These are phyloP conservation scores for Puccinellia tenuiflora DNA, from an alignment of 176 grass and related monocot genomes.

Conservation along the genomic window DNA sequence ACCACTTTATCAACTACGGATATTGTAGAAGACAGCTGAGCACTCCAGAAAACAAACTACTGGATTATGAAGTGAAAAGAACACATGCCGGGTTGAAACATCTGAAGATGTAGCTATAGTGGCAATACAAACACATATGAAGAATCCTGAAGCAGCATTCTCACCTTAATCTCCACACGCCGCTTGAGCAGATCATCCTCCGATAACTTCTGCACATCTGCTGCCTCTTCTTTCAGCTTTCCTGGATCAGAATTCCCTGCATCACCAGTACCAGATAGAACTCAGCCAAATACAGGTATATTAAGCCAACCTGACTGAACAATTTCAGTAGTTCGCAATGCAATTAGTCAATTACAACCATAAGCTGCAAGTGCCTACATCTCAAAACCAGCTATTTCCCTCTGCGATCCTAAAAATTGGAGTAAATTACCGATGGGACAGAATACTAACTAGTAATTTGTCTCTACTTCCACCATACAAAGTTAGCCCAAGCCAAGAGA, in stretches of 20 bases:
- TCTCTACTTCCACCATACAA: neutral
- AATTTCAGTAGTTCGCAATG: neutral
- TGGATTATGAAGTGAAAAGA: neutral
- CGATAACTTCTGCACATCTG: conserved; percentile 57
- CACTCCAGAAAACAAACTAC: neutral
- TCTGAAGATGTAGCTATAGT: neutral
- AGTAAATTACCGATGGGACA: neutral
- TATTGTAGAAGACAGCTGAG: neutral
- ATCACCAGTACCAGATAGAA: neutral
- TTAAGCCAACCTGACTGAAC: neutral
- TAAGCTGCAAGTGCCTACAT: neutral
- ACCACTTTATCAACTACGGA: neutral
- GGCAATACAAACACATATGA: neutral
- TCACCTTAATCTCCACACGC: conserved; percentile 76
- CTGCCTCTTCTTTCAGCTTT: conserved; percentile 76
- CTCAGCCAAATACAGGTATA: conserved; percentile 8
- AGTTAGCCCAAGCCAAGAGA: neutral
- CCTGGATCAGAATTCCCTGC: conserved; percentile 86
- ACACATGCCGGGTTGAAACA: too few relatives aligned
- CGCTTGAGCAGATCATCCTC: conserved; percentile 52
- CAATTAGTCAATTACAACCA: neutral
- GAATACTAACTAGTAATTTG: neutral
- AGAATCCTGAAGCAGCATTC: neutral
- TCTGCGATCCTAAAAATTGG: neutral
- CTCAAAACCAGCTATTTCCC: neutral